phyloP scores from a whole-genome alignment of 106 monocot genomes.

The Gastrodia elata region DNA sequence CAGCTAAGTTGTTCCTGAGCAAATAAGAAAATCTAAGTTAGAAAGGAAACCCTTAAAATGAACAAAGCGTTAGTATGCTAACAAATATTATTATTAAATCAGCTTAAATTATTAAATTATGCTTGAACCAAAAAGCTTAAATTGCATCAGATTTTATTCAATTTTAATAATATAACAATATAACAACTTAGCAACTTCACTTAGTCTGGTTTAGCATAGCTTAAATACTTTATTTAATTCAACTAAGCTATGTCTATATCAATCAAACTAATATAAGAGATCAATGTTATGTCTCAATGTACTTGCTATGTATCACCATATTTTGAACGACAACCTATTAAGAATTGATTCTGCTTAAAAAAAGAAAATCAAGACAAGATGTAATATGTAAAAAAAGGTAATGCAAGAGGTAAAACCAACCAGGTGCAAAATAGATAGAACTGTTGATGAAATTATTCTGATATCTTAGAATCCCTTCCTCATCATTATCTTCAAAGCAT shows the following conservation, averaged over 20 bases:
- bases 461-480: constrained; percentile 1
- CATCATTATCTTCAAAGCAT: constrained; percentile 24
- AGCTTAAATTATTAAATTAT: too few relatives aligned
- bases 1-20: too few relatives aligned
- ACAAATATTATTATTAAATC: too few relatives aligned
- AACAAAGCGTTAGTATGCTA: too few relatives aligned
- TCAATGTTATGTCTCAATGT: neutral
- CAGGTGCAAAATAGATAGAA: constrained; percentile 47
- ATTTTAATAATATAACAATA: too few relatives aligned
- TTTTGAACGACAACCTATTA: neutral
- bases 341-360: neutral
- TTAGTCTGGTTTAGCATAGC: too few relatives aligned
- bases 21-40: too few relatives aligned
- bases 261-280: neutral
- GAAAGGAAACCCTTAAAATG: too few relatives aligned
- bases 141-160: too few relatives aligned
- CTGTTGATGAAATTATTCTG: constrained; percentile 6
- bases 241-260: neutral
- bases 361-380: constrained; percentile 2
- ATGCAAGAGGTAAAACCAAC: constrained; percentile 28
- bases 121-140: too few relatives aligned
- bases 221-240: too few relatives aligned
- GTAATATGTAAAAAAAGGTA: neutral
- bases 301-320: neutral
- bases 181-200: too few relatives aligned